phyloP scores from a whole-genome alignment of 768 basidiomycete species.

The Amanita exitialis region DNA sequence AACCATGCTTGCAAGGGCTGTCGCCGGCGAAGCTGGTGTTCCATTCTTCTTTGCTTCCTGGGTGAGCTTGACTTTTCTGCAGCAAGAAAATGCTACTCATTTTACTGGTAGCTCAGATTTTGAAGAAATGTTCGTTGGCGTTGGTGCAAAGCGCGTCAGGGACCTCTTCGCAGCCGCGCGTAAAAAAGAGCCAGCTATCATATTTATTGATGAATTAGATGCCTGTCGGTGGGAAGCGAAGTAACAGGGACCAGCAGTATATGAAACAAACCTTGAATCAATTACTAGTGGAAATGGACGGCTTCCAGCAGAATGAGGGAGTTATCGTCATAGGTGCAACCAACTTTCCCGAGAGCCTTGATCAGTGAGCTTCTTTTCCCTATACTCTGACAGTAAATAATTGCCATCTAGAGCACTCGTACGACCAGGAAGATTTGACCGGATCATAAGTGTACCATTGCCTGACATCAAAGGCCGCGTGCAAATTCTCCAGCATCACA shows the following conservation, averaged over 20 bases:
- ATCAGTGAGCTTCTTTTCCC: constrained; percentile 46
- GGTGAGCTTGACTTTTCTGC: constrained; percentile 31
- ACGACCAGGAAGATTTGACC: constrained; percentile 94
- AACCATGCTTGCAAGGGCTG: constrained; percentile 93
- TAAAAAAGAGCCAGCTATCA: constrained; percentile 92
- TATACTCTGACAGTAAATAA: constrained; percentile 6
- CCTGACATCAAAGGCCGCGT: constrained; percentile 92
- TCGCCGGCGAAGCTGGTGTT: constrained; percentile 96
- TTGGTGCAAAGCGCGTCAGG: constrained; percentile 90
- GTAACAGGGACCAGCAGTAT: constrained; percentile 75
- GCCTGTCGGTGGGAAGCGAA: constrained; percentile 88
- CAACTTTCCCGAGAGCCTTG: constrained; percentile 92
- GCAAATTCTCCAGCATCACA: constrained; percentile 90
- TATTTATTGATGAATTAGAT: constrained; percentile 96
- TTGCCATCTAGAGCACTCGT: constrained; percentile 63
- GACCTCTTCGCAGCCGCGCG: constrained; percentile 92
- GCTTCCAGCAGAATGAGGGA: constrained; percentile 88
- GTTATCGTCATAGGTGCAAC: constrained; percentile 96
- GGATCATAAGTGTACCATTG: constrained; percentile 83
- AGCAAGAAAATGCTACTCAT: neutral
- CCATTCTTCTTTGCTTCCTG: constrained; percentile 96
- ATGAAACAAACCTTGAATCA: constrained; percentile 96
- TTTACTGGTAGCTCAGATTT: constrained; percentile 67
- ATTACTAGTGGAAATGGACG: constrained; percentile 94
- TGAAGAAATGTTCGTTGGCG: constrained; percentile 96